Base-by-base conservation (phyloP, 2,329 filamentous ascomycete species). In the Penicillium sp. region DNA sequence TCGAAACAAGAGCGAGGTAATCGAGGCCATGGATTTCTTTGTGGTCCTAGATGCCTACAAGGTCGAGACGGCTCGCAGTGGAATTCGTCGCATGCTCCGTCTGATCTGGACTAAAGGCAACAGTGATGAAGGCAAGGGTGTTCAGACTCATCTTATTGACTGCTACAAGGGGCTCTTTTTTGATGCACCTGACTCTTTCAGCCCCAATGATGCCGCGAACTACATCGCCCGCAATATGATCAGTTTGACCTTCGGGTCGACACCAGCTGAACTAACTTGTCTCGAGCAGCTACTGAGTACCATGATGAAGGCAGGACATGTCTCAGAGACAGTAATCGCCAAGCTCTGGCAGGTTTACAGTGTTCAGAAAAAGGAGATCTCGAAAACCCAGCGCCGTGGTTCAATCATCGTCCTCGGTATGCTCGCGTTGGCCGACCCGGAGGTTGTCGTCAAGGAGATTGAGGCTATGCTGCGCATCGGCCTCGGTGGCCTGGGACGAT, bases 51-150 rank as follows among this genome's bases (percentile, higher is more conserved):
- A 99, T 73, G 93, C 93, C 6, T 98, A 98, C 82, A 95, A 96
- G 74, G 89, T 99, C 57, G 91, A 97, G 73, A 91, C 95, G 65
- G 92, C 96, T 70, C 93, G 96, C 74, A 79, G 89, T 39, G 95
- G 96, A 56, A 98, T 99, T 69, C 86, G 93, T 58, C 89, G 92
- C 56, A 99, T 99, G 95, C 83, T 99, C 62, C 88, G 93, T 53
- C 82, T 99, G 21, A 99, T 99, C 74, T 99, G 95, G 95, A 99
- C 95, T 62, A 99, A 99, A 78, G 93, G 95, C 66, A 99, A 98
- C 77, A 98, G 92, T 68, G 95, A 99, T 69, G 96, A 99, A 81
- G 95, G 96, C 68, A 99, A 98, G 78, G 95, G 95, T 55, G 93
- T 99, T 2, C 96, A 99, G 72, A 91, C 90, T 2, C 95, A 99